Conservation (phyloP, 805 yeast genomes). For the Saccharomycopsis fermentans region DNA sequence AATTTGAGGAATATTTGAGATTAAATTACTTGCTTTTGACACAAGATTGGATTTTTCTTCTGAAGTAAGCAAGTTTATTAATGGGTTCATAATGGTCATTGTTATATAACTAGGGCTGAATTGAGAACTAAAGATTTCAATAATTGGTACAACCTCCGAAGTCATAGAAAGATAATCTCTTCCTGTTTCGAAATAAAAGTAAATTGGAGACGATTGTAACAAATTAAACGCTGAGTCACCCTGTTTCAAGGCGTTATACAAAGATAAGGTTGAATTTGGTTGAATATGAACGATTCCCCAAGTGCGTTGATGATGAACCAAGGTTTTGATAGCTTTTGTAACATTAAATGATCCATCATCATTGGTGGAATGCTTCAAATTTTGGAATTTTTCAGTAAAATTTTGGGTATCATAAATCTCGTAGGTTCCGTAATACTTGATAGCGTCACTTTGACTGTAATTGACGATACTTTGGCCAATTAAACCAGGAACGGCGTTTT, state of each 20-base stretch:
- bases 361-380: conserved; percentile 9
- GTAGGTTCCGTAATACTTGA: neutral
- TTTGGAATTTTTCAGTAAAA: conserved; percentile 9
- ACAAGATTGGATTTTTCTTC: conserved; percentile 20
- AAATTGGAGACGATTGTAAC: conserved; percentile 19
- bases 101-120: conserved; percentile 11
- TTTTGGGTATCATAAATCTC: neutral
- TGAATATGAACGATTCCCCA: conserved; percentile 50
- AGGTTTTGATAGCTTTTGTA: conserved; percentile 29
- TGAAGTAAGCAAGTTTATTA: conserved; percentile 3
- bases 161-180: conserved; percentile 40
- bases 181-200: conserved; percentile 46
- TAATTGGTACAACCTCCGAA: conserved; percentile 32
- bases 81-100: conserved; percentile 4
- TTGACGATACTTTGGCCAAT: conserved; percentile 6
- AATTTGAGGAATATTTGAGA: conserved; percentile 27
- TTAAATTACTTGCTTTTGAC: conserved; percentile 20
- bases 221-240: conserved; percentile 2
- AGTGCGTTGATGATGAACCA: conserved; percentile 41
- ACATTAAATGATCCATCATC: neutral
- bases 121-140: conserved; percentile 20
- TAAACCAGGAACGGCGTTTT: neutral
- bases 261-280: conserved; percentile 32
- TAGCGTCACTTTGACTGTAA: neutral
- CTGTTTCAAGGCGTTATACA: conserved; percentile 19